Evolutionary conservation across 345 rosid genomes (phyloP).

Genomic region (Brassica cretica): DNA sequence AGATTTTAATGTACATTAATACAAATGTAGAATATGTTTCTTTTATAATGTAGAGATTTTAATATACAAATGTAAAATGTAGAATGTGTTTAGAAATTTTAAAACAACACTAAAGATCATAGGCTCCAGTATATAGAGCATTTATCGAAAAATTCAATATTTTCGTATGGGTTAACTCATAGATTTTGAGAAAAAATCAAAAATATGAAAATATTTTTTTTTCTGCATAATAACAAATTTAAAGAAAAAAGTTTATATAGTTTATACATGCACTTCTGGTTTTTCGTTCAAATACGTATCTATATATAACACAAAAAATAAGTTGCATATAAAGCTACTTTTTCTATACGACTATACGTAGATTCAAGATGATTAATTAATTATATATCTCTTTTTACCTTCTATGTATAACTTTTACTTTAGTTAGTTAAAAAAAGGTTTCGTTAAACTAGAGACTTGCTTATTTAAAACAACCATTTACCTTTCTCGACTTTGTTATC

Average conservation of each 20-base stretch:
- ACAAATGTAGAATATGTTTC: too few relatives aligned
- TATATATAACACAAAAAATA: background rate
- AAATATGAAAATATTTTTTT: too few relatives aligned
- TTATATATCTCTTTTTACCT: slow-evolving; percentile 11
- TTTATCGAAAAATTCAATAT: too few relatives aligned
- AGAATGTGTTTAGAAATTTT: too few relatives aligned
- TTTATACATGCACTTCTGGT: background rate
- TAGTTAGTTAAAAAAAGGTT: slow-evolving; percentile 26
- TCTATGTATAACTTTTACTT: background rate
- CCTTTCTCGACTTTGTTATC: slow-evolving; percentile 12
- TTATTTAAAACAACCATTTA: slow-evolving; percentile 20
- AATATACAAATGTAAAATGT: too few relatives aligned
- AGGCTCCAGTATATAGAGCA: too few relatives aligned
- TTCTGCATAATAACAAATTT: background rate
- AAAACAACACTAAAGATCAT: too few relatives aligned
- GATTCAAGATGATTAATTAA: slow-evolving; percentile 11
- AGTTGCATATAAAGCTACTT: background rate
- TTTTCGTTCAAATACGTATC: background rate
- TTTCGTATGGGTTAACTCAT: too few relatives aligned
- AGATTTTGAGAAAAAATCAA: too few relatives aligned
- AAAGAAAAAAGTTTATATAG: background rate
- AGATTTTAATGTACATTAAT: too few relatives aligned
- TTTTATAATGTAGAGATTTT: too few relatives aligned
- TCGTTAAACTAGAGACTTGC: slow-evolving; percentile 27
- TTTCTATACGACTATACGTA: background rate